Conservation (phyloP, 2,329 filamentous ascomycete genomes). For the Colletotrichum phormii region DNA sequence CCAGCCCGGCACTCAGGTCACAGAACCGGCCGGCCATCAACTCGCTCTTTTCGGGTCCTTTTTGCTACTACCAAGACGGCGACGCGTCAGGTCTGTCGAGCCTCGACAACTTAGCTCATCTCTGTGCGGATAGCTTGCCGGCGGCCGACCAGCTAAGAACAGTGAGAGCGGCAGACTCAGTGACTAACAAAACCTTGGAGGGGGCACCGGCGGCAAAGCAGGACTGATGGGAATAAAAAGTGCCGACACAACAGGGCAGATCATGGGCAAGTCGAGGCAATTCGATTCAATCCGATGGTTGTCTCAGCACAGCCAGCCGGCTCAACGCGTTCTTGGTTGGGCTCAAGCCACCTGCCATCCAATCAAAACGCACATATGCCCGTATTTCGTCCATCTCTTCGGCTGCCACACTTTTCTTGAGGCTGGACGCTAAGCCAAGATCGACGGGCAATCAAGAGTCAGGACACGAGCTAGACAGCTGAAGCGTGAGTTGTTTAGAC, state of each 20-base stretch:
- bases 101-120: background rate
- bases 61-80: constrained; percentile 1
- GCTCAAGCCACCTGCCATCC: constrained; percentile 29
- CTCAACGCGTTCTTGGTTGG: constrained; percentile 13
- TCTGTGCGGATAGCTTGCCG: background rate
- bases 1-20: constrained; percentile 13
- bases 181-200: background rate
- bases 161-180: background rate
- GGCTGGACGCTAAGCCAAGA: constrained; percentile 8
- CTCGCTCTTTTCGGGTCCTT: background rate
- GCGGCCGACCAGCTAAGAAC: background rate
- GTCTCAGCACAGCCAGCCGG: constrained; percentile 12
- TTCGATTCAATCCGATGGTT: constrained; percentile 4
- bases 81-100: background rate
- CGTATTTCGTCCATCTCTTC: background rate
- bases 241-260: background rate
- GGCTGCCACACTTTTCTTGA: background rate
- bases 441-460: constrained; percentile 1
- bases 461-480: background rate
- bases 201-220: no score
- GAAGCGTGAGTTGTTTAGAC: background rate
- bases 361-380: constrained; percentile 26
- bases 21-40: background rate
- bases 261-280: background rate
- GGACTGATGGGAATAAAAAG: background rate